Evolutionary conservation across 1,284 basidiomycete species (phyloP), one percentile per base, ranked within the genome.

Genomic region (Puccinia hordei): DNA sequence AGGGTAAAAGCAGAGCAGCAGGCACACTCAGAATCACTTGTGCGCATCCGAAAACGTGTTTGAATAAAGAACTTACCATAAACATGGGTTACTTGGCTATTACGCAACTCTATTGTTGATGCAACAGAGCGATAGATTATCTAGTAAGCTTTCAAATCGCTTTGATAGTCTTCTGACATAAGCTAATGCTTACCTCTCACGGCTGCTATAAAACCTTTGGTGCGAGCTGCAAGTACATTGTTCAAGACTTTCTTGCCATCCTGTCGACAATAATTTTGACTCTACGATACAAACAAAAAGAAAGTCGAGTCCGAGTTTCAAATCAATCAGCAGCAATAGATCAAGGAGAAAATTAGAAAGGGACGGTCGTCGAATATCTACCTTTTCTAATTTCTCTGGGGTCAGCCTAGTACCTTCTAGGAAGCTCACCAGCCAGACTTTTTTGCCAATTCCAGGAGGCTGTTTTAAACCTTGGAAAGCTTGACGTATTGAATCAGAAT

Each of bases 171-270:
- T 35, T 17, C 19, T 51, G 30, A 27, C 15, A 5, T 10, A 4
- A 10, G 9, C 30, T 17, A 1, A 46, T 66, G 15, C 66, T 5
- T 22, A 79, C 76, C 66, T 79, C 57, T 51, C 22, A 79, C 53
- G 24, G 76, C 76, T 49, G 76, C 76, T 19, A 79, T 44, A 69
- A 79, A 79, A 35, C 76, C 76, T 35, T 79, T 79, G 24, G 76
- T 79, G 15, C 76, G 65, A 61, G 76, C 49, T 17, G 41, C 35
- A 24, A 79, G 46, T 0, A 79, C 24, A 33, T 79, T 69, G 1
- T 49, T 57, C 12, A 79, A 49, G 6, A 59, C 27, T 49, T 3
- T 33, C 44, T 79, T 69, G 22, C 55, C 55, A 27, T 71, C 68
- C 0, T 44, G 12, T 38, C n/a, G n/a, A 49, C 53, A 55, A 61